Conservation (phyloP, 805 yeast species). For the Candida easanensis region DNA sequence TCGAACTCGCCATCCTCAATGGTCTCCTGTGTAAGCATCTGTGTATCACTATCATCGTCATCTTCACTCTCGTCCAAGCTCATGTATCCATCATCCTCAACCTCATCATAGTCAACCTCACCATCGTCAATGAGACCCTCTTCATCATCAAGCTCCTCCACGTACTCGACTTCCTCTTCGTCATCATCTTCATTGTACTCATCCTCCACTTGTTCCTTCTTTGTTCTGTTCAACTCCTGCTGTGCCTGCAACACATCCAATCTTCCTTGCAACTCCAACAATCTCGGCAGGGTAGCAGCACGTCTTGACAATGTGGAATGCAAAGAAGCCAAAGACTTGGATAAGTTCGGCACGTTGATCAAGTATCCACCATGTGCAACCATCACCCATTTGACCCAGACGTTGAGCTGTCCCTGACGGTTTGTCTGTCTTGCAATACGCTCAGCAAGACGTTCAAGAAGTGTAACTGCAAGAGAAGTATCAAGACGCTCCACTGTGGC, state of each 20-base stretch:
- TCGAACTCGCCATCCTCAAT: constrained; percentile 26
- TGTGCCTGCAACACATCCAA: constrained; percentile 67
- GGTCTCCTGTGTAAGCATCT: constrained; percentile 11
- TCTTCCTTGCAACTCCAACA: constrained; percentile 80
- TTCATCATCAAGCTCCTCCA: constrained; percentile 58
- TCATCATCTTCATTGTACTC: constrained; percentile 35
- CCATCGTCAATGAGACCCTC: constrained; percentile 32
- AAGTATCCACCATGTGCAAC: constrained; percentile 77
- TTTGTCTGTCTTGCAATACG: constrained; percentile 57
- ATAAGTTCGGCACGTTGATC: constrained; percentile 42
- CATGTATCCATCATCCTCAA: constrained; percentile 30
- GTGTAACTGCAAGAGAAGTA: constrained; percentile 48
- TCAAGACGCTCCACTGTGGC: constrained; percentile 55
- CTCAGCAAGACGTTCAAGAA: constrained; percentile 61
- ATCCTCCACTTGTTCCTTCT: constrained; percentile 31
- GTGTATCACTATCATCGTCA: constrained; percentile 30
- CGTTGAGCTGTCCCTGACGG: constrained; percentile 47
- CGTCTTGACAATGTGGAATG: constrained; percentile 65
- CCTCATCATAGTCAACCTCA: constrained; percentile 26
- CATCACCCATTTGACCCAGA: constrained; percentile 88
- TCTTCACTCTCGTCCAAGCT: constrained; percentile 28
- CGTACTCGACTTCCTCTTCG: constrained; percentile 52
- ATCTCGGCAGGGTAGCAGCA: constrained; percentile 63
- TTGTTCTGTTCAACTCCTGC: constrained; percentile 53
- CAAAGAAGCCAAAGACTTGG: constrained; percentile 56